Evolutionary conservation across 208 protist species (phyloP).

Genomic region (Endotrypanum monterogeii): DNA sequence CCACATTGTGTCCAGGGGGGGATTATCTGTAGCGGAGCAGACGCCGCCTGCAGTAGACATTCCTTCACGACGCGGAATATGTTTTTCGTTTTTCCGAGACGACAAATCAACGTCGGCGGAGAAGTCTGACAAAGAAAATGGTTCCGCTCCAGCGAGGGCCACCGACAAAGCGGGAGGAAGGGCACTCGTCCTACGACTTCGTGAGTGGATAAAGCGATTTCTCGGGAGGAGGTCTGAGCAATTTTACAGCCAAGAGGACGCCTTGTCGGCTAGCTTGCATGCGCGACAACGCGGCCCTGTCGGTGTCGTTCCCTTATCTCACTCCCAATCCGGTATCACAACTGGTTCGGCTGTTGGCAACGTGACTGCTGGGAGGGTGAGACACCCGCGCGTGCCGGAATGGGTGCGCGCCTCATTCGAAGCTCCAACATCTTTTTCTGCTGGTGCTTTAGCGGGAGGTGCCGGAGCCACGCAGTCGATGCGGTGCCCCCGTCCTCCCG

Average conservation of each 20-base stretch:
- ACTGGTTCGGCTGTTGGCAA: neutral
- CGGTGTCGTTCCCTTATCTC: neutral
- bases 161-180: neutral
- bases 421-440: conserved; percentile 1
- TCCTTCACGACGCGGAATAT: neutral
- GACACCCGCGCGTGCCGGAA: neutral
- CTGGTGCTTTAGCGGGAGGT: neutral
- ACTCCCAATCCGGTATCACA: neutral
- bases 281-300: neutral
- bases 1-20: neutral
- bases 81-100: too few species aligned
- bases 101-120: neutral
- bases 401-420: conserved; percentile 29
- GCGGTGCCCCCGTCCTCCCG: neutral
- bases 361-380: neutral
- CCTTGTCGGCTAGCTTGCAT: neutral
- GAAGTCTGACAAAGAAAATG: neutral
- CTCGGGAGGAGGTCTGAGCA: neutral
- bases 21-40: neutral
- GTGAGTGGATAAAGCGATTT: neutral
- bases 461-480: conserved; percentile 5
- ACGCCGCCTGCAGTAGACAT: neutral
- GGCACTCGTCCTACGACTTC: neutral
- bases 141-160: neutral
- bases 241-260: neutral